A percentile compares a stretch with the other conserved stretches of the same genome.
Evolutionary conservation across 169 alveolate species (phyloP).

Genomic region (Plasmodium cynomolgi): DNA sequence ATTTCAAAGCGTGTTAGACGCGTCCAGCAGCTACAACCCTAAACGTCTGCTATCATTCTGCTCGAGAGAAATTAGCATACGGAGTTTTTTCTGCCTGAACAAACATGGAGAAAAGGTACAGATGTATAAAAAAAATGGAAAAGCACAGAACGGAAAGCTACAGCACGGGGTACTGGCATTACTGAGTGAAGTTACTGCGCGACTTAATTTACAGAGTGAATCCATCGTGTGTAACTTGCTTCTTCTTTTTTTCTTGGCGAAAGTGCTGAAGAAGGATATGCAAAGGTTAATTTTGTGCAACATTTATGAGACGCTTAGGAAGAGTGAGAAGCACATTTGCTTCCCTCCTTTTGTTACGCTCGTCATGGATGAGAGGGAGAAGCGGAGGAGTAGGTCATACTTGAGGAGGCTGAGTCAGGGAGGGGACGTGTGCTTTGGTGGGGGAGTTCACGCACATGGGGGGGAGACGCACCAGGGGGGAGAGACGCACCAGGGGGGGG

Average conservation of each 20-base stretch:
- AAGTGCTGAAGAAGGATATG: constrained; percentile 9
- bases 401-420: constrained; percentile 10
- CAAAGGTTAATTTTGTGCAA: constrained; percentile 33
- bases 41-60: constrained; percentile 13
- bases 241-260: constrained; percentile 10
- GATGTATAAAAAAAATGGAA: constrained; percentile 30
- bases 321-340: constrained; percentile 41
- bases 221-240: constrained; percentile 11
- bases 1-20: not conserved
- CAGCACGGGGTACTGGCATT: constrained; percentile 35
- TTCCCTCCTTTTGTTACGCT: constrained; percentile 54
- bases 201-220: constrained; percentile 3
- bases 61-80: not conserved
- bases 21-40: not conserved
- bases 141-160: not conserved
- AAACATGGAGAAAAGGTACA: constrained; percentile 21
- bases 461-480: not conserved
- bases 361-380: constrained; percentile 37
- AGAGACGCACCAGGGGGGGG: not conserved
- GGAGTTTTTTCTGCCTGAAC: constrained; percentile 19
- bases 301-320: constrained; percentile 47
- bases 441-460: not conserved
- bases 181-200: not conserved
- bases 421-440: not conserved
- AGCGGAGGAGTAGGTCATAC: constrained; percentile 18